These are phyloP conservation scores for Musa balbisiana DNA, from an alignment of 202 grass and related monocot species.

Conservation along the genomic window DNA sequence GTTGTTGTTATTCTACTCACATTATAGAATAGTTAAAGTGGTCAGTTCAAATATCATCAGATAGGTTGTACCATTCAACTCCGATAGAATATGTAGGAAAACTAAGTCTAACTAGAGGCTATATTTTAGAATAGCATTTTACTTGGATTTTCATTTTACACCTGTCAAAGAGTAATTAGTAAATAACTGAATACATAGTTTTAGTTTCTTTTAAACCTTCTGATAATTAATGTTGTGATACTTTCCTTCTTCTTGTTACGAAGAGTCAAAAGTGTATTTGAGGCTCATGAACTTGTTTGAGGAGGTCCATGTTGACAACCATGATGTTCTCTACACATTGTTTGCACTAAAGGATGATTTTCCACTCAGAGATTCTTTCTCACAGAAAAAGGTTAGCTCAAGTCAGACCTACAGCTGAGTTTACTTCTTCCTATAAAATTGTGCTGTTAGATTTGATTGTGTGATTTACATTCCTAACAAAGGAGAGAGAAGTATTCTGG, in stretches of 20 bases:
- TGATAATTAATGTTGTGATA: background rate
- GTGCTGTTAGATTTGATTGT: background rate
- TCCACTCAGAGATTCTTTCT: conserved; percentile 10
- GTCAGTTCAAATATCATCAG: too few relatives aligned
- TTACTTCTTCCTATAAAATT: background rate
- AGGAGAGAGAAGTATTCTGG: background rate
- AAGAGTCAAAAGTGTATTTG: conserved; percentile 17
- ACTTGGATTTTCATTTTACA: background rate
- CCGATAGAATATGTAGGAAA: too few relatives aligned
- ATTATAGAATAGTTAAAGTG: too few relatives aligned
- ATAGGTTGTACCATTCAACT: too few relatives aligned
- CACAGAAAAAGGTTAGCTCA: conserved; percentile 18
- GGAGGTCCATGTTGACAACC: conserved; percentile 7
- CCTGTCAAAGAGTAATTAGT: background rate
- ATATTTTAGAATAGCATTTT: background rate
- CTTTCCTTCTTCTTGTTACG: background rate
- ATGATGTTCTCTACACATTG: conserved; percentile 18
- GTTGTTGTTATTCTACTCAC: too few relatives aligned
- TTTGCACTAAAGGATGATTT: conserved; percentile 23
- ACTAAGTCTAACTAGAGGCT: background rate
- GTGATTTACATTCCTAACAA: background rate
- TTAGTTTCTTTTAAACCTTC: background rate
- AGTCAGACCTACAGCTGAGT: background rate
- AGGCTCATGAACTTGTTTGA: conserved; percentile 16
- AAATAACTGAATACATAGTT: conserved; percentile 1